Evolutionary conservation across 306 rosid species (phyloP).

Genomic region (Trifolium pratense): DNA sequence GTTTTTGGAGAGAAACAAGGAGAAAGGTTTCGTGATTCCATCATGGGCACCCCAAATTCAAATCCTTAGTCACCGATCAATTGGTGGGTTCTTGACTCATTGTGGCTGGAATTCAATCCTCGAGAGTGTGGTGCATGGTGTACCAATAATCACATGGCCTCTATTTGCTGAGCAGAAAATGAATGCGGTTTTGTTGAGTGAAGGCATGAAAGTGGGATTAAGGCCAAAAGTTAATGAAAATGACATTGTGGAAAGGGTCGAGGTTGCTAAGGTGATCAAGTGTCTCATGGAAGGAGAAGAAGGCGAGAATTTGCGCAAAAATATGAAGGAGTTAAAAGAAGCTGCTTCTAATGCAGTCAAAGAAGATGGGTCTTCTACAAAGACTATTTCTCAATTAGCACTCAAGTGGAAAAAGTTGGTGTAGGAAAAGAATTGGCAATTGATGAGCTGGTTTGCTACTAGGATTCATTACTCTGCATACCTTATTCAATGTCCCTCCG

Average conservation of each 20-base stretch:
- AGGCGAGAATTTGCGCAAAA: not conserved
- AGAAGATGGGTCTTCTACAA: not conserved
- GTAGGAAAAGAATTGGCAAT: no score
- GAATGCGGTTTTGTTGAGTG: not conserved
- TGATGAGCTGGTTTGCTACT: no score
- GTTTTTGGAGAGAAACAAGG: not conserved
- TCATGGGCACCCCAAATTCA: not conserved
- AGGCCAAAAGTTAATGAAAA: not conserved
- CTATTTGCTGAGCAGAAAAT: not conserved
- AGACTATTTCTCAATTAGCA: not conserved
- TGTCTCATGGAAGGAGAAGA: conserved; percentile 2
- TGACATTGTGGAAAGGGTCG: not conserved
- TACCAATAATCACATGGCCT: not conserved
- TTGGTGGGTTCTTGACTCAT: not conserved
- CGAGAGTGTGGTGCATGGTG: not conserved
- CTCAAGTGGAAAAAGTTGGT: not conserved
- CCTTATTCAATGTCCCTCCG: no score
- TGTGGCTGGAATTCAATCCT: not conserved
- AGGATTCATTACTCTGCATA: no score
- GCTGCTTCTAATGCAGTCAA: not conserved
- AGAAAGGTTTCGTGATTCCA: not conserved
- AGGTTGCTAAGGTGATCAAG: not conserved
- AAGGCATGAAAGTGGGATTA: not conserved
- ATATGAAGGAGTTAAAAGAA: not conserved
- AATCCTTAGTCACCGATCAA: not conserved